Evolutionary conservation across 768 basidiomycete species (phyloP).

Genomic region (Pulveroboletus frians): DNA sequence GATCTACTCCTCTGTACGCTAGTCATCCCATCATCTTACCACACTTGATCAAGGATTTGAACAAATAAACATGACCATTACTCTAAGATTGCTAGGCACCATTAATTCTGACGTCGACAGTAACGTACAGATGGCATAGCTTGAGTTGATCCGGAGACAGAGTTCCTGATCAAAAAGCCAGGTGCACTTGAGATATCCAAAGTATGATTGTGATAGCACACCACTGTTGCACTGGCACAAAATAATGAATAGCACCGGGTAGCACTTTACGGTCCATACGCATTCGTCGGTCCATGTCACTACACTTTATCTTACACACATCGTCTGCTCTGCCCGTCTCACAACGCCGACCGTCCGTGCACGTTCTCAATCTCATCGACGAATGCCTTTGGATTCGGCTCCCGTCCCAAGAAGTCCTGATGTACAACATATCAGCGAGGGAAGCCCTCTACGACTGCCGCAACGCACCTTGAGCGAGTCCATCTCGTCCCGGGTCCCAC

Average conservation of each 20-base stretch:
- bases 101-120: background rate
- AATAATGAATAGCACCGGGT: background rate
- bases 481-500: slow-evolving; percentile 75
- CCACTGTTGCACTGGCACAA: background rate
- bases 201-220: background rate
- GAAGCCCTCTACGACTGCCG: no score
- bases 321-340: background rate
- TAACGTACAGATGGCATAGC: background rate
- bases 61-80: background rate
- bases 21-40: slow-evolving; percentile 1
- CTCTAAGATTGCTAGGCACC: background rate
- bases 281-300: background rate
- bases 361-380: slow-evolving; percentile 51
- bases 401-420: slow-evolving; percentile 74
- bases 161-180: background rate
- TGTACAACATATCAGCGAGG: background rate
- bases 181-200: background rate
- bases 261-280: background rate
- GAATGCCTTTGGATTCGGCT: slow-evolving; percentile 73
- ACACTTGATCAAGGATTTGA: background rate
- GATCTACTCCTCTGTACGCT: slow-evolving; percentile 1
- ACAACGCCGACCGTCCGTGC: background rate
- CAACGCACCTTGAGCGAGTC: slow-evolving; percentile 50
- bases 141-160: background rate
- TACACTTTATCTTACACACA: background rate